Base-by-base conservation (phyloP, 108 stramenopile species). In the Aurantiochytrium sp. region DNA sequence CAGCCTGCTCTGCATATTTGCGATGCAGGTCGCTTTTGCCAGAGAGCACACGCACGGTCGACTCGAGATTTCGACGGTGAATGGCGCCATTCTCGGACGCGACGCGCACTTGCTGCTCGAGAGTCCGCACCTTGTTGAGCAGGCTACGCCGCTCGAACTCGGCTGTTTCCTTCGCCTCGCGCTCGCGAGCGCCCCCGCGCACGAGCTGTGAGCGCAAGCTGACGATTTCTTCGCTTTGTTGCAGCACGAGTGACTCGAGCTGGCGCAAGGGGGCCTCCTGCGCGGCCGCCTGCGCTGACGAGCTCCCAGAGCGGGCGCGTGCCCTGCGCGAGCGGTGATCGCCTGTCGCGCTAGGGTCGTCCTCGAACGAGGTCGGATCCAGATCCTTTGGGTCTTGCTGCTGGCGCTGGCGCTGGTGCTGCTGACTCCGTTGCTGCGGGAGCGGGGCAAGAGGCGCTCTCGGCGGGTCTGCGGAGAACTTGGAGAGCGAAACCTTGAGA, bases 151-250 rank as follows among this genome's bases (percentile, higher is more conserved):
- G 36, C 45, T 81, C 73, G 39, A 81, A 81, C 17, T 81, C 36
- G 19, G 39, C 39, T 6, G 10, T 27, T 24, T 81, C 42, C 30
- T 41, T 48, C 8, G 39, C 50, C 24, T 81, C 45, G 8, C 73
- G 39, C 15, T 81, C 73, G n/a, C 73, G 73, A 17, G 73, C 39
- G 8, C 73, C 73, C 6, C 1, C 39, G 39, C 42, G 45, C 27
- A 81, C 73, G 1, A 81, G 73, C 45, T 81, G 73, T 1, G 73
- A 41, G n/a, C 73, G 73, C n/a, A 81, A 30, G 30, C 24, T 12
- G 30, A 81, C 73, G 45, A 81, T 41, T 24, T 81, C 73, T 2
- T 81, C 73, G 45, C 73, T 81, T 30, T 81, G 73, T n/a, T 81
- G 73, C 12, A 81, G 45, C 15, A 81, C 73, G 6, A 81, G n/a